Evolutionary conservation across 805 yeast genomes (phyloP), one percentile per base, ranked within the genome.

Genomic region (Ogataea pignaliae): DNA sequence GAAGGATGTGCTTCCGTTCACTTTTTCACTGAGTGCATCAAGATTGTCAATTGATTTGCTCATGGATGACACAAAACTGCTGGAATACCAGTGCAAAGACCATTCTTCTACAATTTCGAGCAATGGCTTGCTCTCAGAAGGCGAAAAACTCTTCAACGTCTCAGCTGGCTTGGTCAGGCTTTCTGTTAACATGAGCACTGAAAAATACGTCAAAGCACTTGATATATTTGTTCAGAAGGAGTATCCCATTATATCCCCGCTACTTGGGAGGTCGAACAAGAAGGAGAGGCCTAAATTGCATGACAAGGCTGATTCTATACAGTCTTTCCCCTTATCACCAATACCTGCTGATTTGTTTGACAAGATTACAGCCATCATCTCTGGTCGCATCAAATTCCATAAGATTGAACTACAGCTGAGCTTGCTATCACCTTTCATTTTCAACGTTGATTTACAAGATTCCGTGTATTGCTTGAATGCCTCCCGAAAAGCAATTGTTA

Each of bases 221-320:
- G 55, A 57, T 14, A 32, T 50, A 2, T 33, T 64, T 14, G 26
- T 45, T 8, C 44, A 52, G 12, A 36, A 55, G 29, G 70, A 66
- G 29, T 46, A 53, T 33, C 50, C 47, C 11, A 42, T 52, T 10
- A 41, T 63, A 9, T 44, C 47, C 15, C 55, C 56, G 1, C 26
- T 61, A 9, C 34, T 56, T 10, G 45, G 49, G 13, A 29, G 29
- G 14, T 7, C 34, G 5, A 15, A 7, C 14, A n/a, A 12, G 26
- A 21, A 21, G 7, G 26, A 21, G 26, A 21, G 7, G 26, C 26
- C 26, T 21, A 21, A 21, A 7, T 21, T 21, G 26, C 26, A 7
- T 21, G 26, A 21, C 4, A 7, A 21, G 26, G 7, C 26, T 21
- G 26, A 4, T 21, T 21, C 26, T 21, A 21, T 21, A 21, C 7